Evolutionary conservation across 192 early-diverging fungal genomes (phyloP).

Genomic region (Dispira simplex): DNA sequence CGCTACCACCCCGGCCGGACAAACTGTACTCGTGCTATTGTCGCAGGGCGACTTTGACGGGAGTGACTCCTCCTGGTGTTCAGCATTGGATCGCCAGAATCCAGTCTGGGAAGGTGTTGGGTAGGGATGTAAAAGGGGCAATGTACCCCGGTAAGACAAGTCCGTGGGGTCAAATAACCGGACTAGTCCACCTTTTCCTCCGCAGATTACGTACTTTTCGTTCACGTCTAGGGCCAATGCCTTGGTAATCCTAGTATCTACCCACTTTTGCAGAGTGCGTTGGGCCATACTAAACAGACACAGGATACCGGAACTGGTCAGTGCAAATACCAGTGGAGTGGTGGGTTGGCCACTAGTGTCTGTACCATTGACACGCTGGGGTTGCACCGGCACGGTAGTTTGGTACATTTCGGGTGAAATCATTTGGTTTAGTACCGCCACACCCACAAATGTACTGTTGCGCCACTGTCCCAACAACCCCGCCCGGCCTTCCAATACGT

Average conservation of each 20-base stretch:
- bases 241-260: slow-evolving; percentile 6
- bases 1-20: no score
- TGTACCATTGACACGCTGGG: not conserved
- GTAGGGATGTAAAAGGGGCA: not conserved
- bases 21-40: no score
- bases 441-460: slow-evolving; percentile 56
- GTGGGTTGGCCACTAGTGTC: not conserved
- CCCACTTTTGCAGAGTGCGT: slow-evolving; percentile 1
- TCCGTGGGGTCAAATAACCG: not conserved
- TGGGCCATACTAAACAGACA: slow-evolving; percentile 1
- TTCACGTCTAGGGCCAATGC: not conserved
- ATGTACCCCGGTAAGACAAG: not conserved
- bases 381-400: no score
- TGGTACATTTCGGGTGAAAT: not conserved
- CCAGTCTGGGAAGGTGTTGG: no score
- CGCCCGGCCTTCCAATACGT: slow-evolving; percentile 51
- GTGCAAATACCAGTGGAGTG: not conserved
- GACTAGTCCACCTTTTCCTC: not conserved
- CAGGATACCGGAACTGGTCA: slow-evolving; percentile 1
- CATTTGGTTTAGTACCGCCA: slow-evolving; percentile 12
- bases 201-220: slow-evolving; percentile 1
- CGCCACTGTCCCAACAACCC: slow-evolving; percentile 49
- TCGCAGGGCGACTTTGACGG: no score
- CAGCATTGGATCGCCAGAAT: no score
- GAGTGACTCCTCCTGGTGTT: no score